phyloP scores from a whole-genome alignment of 2,329 filamentous ascomycete species.

The Fusarium sp. region DNA sequence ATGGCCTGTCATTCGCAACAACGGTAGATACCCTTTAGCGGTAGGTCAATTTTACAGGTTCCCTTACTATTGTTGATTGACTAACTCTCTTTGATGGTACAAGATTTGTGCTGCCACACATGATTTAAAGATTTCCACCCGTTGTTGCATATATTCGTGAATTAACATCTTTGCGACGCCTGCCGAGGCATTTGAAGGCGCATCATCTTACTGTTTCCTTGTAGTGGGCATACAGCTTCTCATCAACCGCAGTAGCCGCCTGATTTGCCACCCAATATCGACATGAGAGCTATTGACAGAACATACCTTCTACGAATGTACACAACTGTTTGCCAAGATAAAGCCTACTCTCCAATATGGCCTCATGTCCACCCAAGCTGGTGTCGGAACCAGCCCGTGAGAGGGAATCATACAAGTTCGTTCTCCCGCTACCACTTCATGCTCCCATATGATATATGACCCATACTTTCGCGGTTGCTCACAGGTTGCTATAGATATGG shows the following conservation, averaged over 20 bases:
- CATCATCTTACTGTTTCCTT: neutral
- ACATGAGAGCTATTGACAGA: neutral
- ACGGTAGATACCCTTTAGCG: slow-evolving; percentile 7
- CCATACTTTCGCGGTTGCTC: neutral
- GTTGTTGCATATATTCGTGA: neutral
- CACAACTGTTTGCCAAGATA: neutral
- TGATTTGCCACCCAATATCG: slow-evolving; percentile 5
- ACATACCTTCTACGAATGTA: neutral
- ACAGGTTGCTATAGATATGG: slow-evolving; percentile 24
- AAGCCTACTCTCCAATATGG: slow-evolving; percentile 9
- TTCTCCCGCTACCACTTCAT: neutral
- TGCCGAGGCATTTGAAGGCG: neutral
- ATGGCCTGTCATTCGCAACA: slow-evolving; percentile 12
- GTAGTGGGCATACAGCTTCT: neutral
- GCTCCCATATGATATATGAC: neutral
- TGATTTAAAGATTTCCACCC: neutral
- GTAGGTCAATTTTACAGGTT: neutral
- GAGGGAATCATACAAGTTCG: slow-evolving; percentile 37
- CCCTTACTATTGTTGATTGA: neutral
- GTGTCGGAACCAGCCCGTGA: slow-evolving; percentile 34
- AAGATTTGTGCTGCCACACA: slow-evolving; percentile 14
- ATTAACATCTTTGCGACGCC: neutral
- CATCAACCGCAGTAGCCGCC: neutral
- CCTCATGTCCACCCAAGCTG: slow-evolving; percentile 15
- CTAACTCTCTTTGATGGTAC: slow-evolving; percentile 3